A percentile compares a stretch with the other conserved stretches of the same genome.
Evolutionary conservation across 2,329 filamentous ascomycete species (phyloP).

Genomic region (Monosporascus ibericus): DNA sequence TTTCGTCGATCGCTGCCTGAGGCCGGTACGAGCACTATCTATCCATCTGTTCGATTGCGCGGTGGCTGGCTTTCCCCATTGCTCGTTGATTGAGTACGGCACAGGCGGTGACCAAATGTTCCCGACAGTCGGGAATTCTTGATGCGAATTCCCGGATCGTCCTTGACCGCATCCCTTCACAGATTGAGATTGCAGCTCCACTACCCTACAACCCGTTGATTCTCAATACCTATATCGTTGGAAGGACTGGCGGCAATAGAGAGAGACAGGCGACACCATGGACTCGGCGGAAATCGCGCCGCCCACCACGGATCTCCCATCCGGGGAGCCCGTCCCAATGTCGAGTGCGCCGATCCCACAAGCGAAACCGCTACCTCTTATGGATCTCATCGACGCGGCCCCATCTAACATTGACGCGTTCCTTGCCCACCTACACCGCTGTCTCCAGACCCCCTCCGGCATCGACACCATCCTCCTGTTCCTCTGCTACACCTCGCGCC

Average conservation of each 20-base stretch:
- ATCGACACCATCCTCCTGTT: conserved; percentile 66
- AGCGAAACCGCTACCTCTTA: conserved; percentile 18
- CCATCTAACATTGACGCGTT: conserved; percentile 45
- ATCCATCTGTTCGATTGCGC: too few species aligned
- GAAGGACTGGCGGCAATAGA: not conserved
- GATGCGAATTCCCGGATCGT: not conserved
- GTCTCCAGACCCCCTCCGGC: conserved; percentile 61
- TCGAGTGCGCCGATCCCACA: conserved; percentile 15
- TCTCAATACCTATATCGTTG: too few species aligned
- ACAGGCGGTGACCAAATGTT: not conserved
- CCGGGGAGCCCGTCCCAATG: conserved; percentile 30
- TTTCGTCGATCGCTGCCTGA: too few species aligned
- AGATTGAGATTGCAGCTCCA: too few species aligned
- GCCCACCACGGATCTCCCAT: conserved; percentile 28
- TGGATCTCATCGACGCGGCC: conserved; percentile 26
- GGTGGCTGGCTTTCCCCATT: too few species aligned
- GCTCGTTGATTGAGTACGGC: too few species aligned
- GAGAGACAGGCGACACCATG: conserved; percentile 10
- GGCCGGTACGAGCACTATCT: too few species aligned
- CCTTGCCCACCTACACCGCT: conserved; percentile 51
- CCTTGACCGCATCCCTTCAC: too few species aligned
- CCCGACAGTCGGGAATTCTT: not conserved
- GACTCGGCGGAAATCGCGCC: conserved; percentile 16
- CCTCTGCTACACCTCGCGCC: conserved; percentile 59
- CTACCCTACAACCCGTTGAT: too few species aligned